Evolutionary conservation across 208 protist genomes (phyloP).

Genomic region (Leishmania gerbilli): DNA sequence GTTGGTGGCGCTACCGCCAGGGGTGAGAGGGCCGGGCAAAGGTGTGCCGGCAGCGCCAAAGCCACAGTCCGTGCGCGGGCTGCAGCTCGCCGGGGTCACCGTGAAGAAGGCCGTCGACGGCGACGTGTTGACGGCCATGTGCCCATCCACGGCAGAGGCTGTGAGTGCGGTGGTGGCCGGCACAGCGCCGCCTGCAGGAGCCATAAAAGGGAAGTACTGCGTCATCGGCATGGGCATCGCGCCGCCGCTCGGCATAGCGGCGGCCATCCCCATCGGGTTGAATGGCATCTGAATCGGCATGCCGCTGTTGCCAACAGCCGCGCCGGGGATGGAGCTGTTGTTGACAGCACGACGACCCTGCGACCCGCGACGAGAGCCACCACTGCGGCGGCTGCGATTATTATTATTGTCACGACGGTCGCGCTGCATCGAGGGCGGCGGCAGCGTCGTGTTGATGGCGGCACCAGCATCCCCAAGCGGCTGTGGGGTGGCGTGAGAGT

Average conservation of each 20-base stretch:
- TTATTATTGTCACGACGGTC: constrained; percentile 3
- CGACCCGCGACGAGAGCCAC: constrained; percentile 4
- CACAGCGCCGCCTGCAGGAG: background rate
- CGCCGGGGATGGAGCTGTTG: background rate
- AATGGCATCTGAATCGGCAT: constrained; percentile 1
- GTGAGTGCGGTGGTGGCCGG: background rate
- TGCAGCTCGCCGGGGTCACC: constrained; percentile 5
- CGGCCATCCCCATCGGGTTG: constrained; percentile 3
- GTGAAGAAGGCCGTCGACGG: constrained; percentile 10
- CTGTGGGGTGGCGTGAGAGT: constrained; percentile 58
- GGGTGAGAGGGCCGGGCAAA: background rate
- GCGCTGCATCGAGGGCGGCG: constrained; percentile 10
- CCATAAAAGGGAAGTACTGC: constrained; percentile 7
- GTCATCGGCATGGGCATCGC: constrained; percentile 8
- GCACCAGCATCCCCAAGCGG: constrained; percentile 34
- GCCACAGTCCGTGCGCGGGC: constrained; percentile 11
- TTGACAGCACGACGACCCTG: background rate
- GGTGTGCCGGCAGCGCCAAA: constrained; percentile 27
- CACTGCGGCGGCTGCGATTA: constrained; percentile 14
- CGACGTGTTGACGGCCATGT: constrained; percentile 6
- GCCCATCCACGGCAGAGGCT: background rate
- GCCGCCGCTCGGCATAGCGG: background rate
- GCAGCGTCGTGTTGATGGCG: constrained; percentile 22
- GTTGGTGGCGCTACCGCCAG: background rate
- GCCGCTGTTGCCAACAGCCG: background rate